Evolutionary conservation across 352 stramenopile species (phyloP).

Genomic region (Phytophthora pinifolia): DNA sequence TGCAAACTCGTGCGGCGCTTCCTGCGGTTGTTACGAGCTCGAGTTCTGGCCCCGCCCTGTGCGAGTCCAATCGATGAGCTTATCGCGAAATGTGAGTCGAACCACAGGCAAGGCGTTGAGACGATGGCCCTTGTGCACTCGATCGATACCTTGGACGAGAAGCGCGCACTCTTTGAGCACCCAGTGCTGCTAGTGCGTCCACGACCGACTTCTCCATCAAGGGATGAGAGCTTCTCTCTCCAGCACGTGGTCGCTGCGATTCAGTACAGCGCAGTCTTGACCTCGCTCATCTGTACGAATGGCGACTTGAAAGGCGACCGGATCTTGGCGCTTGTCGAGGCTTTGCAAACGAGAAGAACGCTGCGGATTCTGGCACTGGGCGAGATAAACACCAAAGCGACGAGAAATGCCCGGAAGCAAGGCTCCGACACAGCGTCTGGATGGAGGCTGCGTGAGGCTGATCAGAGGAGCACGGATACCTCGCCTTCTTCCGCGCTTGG

Average conservation of each 20-base stretch:
- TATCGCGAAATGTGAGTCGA: constrained; percentile 27
- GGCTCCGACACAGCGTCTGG: background rate
- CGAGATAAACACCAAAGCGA: constrained; percentile 20
- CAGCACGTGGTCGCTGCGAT: constrained; percentile 49
- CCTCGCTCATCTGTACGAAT: constrained; percentile 37
- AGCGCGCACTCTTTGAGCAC: constrained; percentile 53
- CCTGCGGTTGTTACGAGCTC: constrained; percentile 30
- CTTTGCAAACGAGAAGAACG: constrained; percentile 42
- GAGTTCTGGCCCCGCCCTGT: constrained; percentile 21
- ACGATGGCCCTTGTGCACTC: constrained; percentile 25
- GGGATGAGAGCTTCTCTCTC: constrained; percentile 23
- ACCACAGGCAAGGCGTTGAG: constrained; percentile 27
- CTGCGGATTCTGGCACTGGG: constrained; percentile 50
- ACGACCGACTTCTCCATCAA: constrained; percentile 6
- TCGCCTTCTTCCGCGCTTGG: background rate
- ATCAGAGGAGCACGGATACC: background rate
- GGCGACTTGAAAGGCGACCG: constrained; percentile 36
- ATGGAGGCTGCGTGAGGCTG: background rate
- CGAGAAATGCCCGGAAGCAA: constrained; percentile 6
- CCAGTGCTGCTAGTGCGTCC: constrained; percentile 24
- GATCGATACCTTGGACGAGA: constrained; percentile 36
- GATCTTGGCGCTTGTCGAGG: constrained; percentile 35
- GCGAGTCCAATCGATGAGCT: constrained; percentile 36
- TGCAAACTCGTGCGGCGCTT: constrained; percentile 46
- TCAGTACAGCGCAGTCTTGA: constrained; percentile 44